phyloP scores from a whole-genome alignment of 805 yeast genomes.

The Candida succiphila region DNA sequence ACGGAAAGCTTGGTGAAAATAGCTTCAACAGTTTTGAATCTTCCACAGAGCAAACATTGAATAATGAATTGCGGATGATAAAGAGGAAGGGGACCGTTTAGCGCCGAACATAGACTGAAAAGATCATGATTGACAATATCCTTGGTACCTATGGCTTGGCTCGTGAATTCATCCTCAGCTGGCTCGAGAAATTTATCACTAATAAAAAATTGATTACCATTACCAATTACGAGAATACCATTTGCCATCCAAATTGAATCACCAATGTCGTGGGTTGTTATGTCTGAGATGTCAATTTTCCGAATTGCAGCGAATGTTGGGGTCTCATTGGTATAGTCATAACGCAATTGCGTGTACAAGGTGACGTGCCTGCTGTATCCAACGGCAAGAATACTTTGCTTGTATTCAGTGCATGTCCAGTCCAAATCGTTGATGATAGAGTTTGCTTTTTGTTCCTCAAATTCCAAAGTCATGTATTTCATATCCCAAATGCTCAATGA shows the following conservation, averaged over 20 bases:
- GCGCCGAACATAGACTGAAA: conserved; percentile 59
- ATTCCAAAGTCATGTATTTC: conserved; percentile 56
- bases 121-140: conserved; percentile 46
- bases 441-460: conserved; percentile 26
- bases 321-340: conserved; percentile 74
- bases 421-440: conserved; percentile 58
- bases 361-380: conserved; percentile 61
- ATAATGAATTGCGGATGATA: conserved; percentile 86
- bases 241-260: conserved; percentile 81
- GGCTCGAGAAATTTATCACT: conserved; percentile 62
- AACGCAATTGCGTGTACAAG: conserved; percentile 73
- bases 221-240: conserved; percentile 72
- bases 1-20: conserved; percentile 46
- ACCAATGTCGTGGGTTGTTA: conserved; percentile 75
- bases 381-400: conserved; percentile 68
- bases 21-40: conserved; percentile 41
- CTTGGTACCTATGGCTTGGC: conserved; percentile 47
- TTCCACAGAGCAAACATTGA: conserved; percentile 60
- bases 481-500: conserved; percentile 74
- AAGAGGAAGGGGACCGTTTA: conserved; percentile 84
- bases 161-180: conserved; percentile 35
- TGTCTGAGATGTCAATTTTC: conserved; percentile 56
- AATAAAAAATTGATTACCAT: conserved; percentile 83
- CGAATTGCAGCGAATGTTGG: conserved; percentile 75
- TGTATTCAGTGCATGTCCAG: conserved; percentile 67